Evolutionary conservation across 495 filamentous ascomycete genomes (phyloP), one percentile per base, ranked within the genome.

Genomic region (Penicillium egyptiacum): DNA sequence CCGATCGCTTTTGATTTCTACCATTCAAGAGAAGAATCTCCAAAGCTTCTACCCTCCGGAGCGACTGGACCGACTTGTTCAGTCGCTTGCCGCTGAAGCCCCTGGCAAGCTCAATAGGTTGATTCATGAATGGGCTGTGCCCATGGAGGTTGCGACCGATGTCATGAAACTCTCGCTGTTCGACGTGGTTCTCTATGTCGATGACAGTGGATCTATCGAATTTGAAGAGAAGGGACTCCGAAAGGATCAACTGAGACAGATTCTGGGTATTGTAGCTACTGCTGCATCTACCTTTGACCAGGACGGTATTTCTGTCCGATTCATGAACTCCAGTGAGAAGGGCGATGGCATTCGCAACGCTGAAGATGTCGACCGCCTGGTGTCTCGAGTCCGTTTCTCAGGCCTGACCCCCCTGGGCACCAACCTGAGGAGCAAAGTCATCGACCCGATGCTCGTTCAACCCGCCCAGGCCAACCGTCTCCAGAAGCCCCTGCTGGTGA

Each of bases 171-270:
- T 89, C 9, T 75, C 81, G 2, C 67, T 90, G 48, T 90, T 81
- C 63, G 87, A 90, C 58, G 79, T 87, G 33, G 71, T 87, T 46
- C 73, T 90, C 26, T 88, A 86, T 61, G 84, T 89, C 49, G 86
- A 89, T 63, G 87, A 90, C 68, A 87, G 83, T 67, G 87, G 87
- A 12, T 89, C 87, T 23, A 89, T 90, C 70, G 71, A 79, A 43
- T 87, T 89, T 50, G 80, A 86, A 57, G 83, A 86, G 60, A 77
- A 79, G 54, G 86, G 86, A n/a, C 71, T 82, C 42, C 80, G 87
- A 49, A 87, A 86, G 70, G 76, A 83, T 19, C 86, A 90, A 56
- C 69, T 90, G 45, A 78, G 79, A 59, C 72, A 85, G 46, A 88
- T 88, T 53, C 70, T 90, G 25, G 72, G 77, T 8, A 78, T 81